Percentiles rank a stretch among this genome's conserved stretches.
phyloP scores from a whole-genome alignment of 1,284 basidiomycete species.

The Cystobasidium sp. region DNA sequence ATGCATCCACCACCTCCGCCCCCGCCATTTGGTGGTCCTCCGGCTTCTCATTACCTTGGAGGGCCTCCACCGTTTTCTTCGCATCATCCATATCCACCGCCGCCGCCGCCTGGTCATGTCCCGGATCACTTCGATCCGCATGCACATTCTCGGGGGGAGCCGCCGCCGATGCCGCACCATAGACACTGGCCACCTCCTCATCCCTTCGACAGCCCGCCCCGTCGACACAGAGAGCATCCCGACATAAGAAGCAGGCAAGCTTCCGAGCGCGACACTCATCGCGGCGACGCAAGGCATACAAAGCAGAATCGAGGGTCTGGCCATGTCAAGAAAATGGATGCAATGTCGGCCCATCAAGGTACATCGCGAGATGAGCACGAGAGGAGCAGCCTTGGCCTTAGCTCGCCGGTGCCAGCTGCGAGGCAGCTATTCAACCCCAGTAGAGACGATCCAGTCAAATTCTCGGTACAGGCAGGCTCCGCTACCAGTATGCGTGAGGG shows the following conservation, averaged over 20 bases:
- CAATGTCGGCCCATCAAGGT: neutral
- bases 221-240: too few species aligned
- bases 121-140: too few species aligned
- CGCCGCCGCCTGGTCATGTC: too few species aligned
- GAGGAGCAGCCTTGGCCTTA: neutral
- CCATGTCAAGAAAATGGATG: neutral
- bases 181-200: too few species aligned
- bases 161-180: too few species aligned
- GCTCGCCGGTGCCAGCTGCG: conserved; percentile 45
- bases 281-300: neutral
- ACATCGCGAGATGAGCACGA: neutral
- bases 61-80: neutral
- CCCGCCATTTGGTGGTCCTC: neutral
- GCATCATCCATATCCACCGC: too few species aligned
- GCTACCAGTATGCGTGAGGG: neutral
- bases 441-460: conserved; percentile 81
- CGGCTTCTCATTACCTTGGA: neutral
- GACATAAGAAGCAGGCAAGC: too few species aligned
- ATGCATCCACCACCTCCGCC: neutral
- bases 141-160: too few species aligned
- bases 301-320: neutral
- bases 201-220: too few species aligned
- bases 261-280: neutral
- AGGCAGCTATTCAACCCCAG: conserved; percentile 79
- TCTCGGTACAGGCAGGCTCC: conserved; percentile 58